Evolutionary conservation across 2,329 filamentous ascomycete genomes (phyloP), one percentile per base, ranked within the genome.

Genomic region (Leptoxyphium fumago): DNA sequence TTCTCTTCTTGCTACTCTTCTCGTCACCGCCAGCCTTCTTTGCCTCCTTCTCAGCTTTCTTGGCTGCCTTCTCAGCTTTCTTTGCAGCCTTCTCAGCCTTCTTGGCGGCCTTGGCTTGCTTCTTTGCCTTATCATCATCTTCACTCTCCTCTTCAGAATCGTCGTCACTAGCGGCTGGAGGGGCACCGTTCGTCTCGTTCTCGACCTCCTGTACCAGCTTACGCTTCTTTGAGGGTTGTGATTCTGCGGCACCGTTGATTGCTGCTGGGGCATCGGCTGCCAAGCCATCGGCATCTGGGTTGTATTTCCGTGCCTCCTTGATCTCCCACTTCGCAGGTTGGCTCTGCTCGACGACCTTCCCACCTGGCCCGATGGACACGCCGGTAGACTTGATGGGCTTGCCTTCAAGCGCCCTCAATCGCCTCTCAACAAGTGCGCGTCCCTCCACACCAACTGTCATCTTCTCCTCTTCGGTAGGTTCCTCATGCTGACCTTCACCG

Each of bases 281-380:
- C 42, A 95, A 69, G 50, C 87, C 89, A 64, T 98, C 91, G 43
- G 86, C 91, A 60, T 96, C 88, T 41, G 78, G 74, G 64, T 96
- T 96, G 74, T 98, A 98, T 66, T 89, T 91, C 61, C 85, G 77
- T 10, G 84, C 83, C 64, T 95, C 86, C 69, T 93, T 94, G 58
- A 98, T 73, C 50, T 88, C 84, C 74, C 85, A 93, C 67, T 94
- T 94, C 55, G 80, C 78, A 53, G 74, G 69, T 28, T 73, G 67
- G 38, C 69, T 66, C 10, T 15, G 10, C 7, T 38, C 29, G 40
- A 46, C 44, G 34, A 68, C 67, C 30, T 73, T 63, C 52, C 80
- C 75, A 48, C 83, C 83, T 44, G 84, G 84, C 26, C 74, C 83
- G 51, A 89, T 82, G 47, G 77, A 75, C 48, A 82, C 74, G 52